Base-by-base conservation (phyloP, 495 filamentous ascomycete species). In the Evernia prunastri region DNA sequence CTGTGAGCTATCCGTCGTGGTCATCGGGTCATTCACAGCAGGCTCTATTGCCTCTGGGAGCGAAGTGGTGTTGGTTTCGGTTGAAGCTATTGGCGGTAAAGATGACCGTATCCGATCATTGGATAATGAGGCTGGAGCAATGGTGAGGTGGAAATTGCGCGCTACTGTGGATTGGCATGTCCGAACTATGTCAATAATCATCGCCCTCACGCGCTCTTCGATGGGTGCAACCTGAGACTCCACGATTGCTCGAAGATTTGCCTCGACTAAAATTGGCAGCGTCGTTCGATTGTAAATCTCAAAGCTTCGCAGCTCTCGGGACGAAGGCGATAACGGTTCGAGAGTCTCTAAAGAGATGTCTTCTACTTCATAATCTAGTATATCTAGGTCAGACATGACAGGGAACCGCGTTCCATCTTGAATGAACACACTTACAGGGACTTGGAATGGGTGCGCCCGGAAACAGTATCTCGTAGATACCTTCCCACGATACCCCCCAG, bases 401-500 rank as follows among this genome's bases (percentile, higher is more conserved):
- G 18, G 45, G 6, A 11, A 9, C 9, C 4, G 10, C 10, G n/a
- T 1, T 25, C 8, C 23, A 25, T 25, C 9, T 4, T 25, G 45
- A 10, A 6, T 25, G 9, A 10, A 47, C n/a, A n/a, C n/a, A n/a
- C 45, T 47, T 49, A 61, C 59, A 61, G 40, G 59, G 59, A 23
- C 42, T 47, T 18, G 59, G 43, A 20, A 61, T 35, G 20, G 25
- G 59, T 17, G 59, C 59, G 27, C 59, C 59, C 35, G 59, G 59
- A 15, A 61, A 61, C 4, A 61, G 43, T 10, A 61, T 61, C 42
- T 61, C 59, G 29, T 47, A 61, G 12, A 61, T 49, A 17, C 25
- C 33, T 33, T 53, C 59, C 59, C 59, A 61, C 20, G 40, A 49
- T 9, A 27, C 43, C 11, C 59, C 59, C 25, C 40, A 43, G 43